Evolutionary conservation across 139 green algal species (phyloP), one percentile per base, ranked within the genome.

Genomic region (Chlorokybus atmophyticus): DNA sequence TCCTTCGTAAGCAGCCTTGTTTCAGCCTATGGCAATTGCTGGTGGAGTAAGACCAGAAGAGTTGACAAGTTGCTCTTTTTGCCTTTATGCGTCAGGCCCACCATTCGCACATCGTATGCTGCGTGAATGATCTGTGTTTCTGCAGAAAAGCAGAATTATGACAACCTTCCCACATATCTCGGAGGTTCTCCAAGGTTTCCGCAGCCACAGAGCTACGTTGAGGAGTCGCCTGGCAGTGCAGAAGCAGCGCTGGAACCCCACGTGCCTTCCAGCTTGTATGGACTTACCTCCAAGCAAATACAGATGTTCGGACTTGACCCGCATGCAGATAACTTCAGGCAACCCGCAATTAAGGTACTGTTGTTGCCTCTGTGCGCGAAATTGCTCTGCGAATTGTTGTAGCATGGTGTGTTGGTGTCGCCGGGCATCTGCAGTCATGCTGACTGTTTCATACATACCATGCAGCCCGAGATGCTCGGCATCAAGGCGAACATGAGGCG

Each of bases 301-400:
- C 28, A 63, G 30, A 71, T 71, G 63, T 68, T 71, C 38, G 57
- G 57, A 23, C n/a, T 25, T 2, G 63, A 65, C 52, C 56, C 65
- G 32, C 23, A 26, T 14, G 30, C 6, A 17, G 5, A 10, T 10
- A 44, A 44, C 35, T 44, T 58, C 10, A 8, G 14, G 7, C 51
- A 5, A 26, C 10, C 30, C 50, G 51, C 10, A 5, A 48, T 51
- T 50, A n/a, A 42, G 19, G 35, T 44, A 10, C 35, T 14, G 35
- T 44, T 10, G 10, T 44, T 44, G 10, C 35, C 14, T 44, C 35
- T 44, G 35, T 14, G 35, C 14, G 10, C 35, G 10, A 14, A 44
- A 44, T 14, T 21, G 14, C 35, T 44, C 14, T 14, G 10, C 35
- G 35, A 44, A 44, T 10, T 10, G 10, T 14, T 21, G 10, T 14